Evolutionary conservation across 352 stramenopile species (phyloP).

Genomic region (Globisporangium echinulatum): DNA sequence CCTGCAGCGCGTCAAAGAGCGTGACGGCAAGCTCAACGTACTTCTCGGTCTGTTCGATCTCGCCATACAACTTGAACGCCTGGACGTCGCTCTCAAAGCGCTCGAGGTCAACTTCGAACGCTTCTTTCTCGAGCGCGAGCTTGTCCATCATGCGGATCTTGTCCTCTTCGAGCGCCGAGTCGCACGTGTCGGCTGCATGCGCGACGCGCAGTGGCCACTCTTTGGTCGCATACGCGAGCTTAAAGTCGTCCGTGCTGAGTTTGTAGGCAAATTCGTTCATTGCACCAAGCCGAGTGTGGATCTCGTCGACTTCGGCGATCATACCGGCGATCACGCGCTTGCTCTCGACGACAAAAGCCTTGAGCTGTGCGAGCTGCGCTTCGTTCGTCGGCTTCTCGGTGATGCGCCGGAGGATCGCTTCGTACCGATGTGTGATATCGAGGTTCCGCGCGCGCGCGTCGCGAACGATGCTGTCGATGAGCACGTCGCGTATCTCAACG

Average conservation of each 20-base stretch:
- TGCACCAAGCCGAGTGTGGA: slow-evolving; percentile 67
- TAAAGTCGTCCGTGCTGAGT: slow-evolving; percentile 86
- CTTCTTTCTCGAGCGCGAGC: slow-evolving; percentile 88
- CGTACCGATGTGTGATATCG: slow-evolving; percentile 85
- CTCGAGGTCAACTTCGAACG: slow-evolving; percentile 80
- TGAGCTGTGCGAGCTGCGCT: slow-evolving; percentile 84
- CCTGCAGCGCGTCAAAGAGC: slow-evolving; percentile 86
- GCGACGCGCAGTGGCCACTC: slow-evolving; percentile 82
- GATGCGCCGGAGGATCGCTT: slow-evolving; percentile 85
- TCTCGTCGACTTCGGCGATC: slow-evolving; percentile 61
- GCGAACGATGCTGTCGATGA: slow-evolving; percentile 79
- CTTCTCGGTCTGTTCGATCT: slow-evolving; percentile 85
- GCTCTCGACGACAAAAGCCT: slow-evolving; percentile 83
- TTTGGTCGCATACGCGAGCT: slow-evolving; percentile 85
- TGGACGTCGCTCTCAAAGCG: slow-evolving; percentile 87
- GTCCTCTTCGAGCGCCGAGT: slow-evolving; percentile 87
- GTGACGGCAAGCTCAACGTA: slow-evolving; percentile 85
- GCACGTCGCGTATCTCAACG: slow-evolving; percentile 57
- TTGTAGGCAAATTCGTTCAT: slow-evolving; percentile 83
- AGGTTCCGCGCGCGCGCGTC: slow-evolving; percentile 81
- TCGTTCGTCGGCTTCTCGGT: slow-evolving; percentile 91
- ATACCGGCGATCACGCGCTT: slow-evolving; percentile 75
- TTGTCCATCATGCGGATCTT: slow-evolving; percentile 94
- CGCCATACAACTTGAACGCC: slow-evolving; percentile 82
- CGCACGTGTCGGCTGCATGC: slow-evolving; percentile 73